Evolutionary conservation across 108 stramenopile genomes (phyloP).

Genomic region (Pseudonitzschia multistriata): DNA sequence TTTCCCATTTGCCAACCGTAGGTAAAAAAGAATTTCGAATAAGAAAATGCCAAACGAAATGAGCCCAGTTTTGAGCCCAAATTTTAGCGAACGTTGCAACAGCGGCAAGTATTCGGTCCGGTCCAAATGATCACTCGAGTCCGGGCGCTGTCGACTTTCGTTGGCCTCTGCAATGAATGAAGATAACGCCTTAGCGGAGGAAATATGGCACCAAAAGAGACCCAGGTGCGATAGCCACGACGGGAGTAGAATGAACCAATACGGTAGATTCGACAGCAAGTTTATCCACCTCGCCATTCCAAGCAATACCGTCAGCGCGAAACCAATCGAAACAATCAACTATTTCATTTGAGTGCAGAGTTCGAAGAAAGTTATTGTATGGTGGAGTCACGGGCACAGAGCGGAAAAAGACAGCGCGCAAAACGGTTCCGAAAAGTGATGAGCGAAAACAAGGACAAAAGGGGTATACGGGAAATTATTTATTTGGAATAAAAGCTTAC

Average conservation of each 20-base stretch:
- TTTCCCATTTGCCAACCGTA: constrained; percentile 41
- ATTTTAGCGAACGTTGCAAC: constrained; percentile 79
- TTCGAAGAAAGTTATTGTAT: no score
- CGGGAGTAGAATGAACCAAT: constrained; percentile 77
- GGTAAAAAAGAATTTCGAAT: constrained; percentile 75
- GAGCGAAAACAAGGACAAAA: neutral
- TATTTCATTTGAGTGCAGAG: constrained; percentile 7
- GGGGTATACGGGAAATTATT: neutral
- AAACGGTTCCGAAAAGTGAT: neutral
- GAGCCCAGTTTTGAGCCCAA: constrained; percentile 84
- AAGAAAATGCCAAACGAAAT: constrained; percentile 74
- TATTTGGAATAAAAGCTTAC: constrained; percentile 35
- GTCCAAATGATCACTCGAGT: constrained; percentile 81
- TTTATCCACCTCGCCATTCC: constrained; percentile 69
- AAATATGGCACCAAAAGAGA: constrained; percentile 61
- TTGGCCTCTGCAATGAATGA: constrained; percentile 80
- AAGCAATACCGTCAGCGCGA: constrained; percentile 63
- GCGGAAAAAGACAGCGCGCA: no score
- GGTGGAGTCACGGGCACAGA: no score
- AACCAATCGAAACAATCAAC: constrained; percentile 78
- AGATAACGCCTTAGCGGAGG: constrained; percentile 67
- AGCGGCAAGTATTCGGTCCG: constrained; percentile 83
- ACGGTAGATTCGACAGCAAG: constrained; percentile 56
- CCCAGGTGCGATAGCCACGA: constrained; percentile 76
- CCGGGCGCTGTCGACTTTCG: constrained; percentile 73